Evolutionary conservation across 805 yeast genomes (phyloP), one percentile per base, ranked within the genome.

Genomic region (Kuraishia piskuri): DNA sequence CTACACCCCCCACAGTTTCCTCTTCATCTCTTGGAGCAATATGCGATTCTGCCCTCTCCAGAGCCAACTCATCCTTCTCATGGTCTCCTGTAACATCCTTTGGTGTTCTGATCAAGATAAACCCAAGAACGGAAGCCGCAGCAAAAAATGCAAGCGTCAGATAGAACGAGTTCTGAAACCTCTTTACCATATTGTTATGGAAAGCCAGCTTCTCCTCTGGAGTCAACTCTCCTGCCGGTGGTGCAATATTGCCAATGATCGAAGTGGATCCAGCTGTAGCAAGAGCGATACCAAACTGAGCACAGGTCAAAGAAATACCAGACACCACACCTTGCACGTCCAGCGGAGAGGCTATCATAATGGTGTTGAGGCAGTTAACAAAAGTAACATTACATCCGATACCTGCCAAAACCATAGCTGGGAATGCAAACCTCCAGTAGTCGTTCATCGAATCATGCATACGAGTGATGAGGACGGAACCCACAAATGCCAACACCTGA

Each of bases 321-420:
- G 69, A 54, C 2, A 72, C 71, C 23, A 69, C 66, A 22, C 75
- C 77, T 50, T 73, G 76, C 14, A 69, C 54, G 51, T 69, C 68
- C 9, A 58, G 46, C 0, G 79, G 77, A 9, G 76, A 67, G 50
- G 47, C 62, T 46, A 24, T 25, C 22, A 48, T 48, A 21, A 25
- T 26, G 20, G 23, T 24, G 24, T 26, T 24, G 20, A 48, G 50
- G 25, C 50, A 48, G 44, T n/a, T n/a, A 19, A 48, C 25, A 47
- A 22, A 47, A 6, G 49, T 23, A 14, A 23, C 17, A 23, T 47
- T 47, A 20, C 20, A n/a, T 17, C 49, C 31, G 10, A 23, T 23
- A n/a, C 49, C 49, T 8, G 23, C 24, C 31, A 47, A 22, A 5
- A 47, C 9, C 20, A 23, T n/a, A 4, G 31, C 49, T 8, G 23